These are phyloP conservation scores for Pichia paraexigua DNA, from an alignment of 805 yeast genomes.

Conservation along the genomic window DNA sequence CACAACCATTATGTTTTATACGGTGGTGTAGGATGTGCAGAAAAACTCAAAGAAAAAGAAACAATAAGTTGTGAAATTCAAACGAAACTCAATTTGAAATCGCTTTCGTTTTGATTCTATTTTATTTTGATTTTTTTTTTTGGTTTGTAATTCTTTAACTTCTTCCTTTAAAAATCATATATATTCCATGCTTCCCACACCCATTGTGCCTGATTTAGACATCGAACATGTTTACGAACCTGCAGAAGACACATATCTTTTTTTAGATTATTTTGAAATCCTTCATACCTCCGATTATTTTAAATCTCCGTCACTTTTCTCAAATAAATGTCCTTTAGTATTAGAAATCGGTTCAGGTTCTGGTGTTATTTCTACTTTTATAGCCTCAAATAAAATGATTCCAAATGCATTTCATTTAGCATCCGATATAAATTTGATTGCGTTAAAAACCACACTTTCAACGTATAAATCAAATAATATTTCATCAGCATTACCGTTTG, in stretches of 20 bases:
- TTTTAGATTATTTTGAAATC: conserved; percentile 72
- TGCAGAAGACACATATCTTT: conserved; percentile 81
- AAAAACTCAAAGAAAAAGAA: background rate
- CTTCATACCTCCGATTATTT: conserved; percentile 33
- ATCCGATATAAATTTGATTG: conserved; percentile 76
- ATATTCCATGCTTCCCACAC: conserved; percentile 68
- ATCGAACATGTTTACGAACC: conserved; percentile 86
- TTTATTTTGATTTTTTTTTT: background rate
- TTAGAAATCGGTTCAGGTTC: conserved; percentile 90
- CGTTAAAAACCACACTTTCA: conserved; percentile 45
- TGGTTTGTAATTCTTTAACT: too few species aligned
- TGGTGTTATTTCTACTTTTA: conserved; percentile 78
- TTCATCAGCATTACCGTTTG: conserved; percentile 28
- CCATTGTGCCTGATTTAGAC: conserved; percentile 47
- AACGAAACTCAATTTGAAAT: background rate
- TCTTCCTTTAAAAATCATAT: too few species aligned
- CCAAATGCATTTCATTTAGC: conserved; percentile 51
- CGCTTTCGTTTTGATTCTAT: background rate
- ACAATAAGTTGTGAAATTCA: background rate
- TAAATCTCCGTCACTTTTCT: conserved; percentile 16
- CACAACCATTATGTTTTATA: conserved; percentile 16
- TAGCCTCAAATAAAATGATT: conserved; percentile 45
- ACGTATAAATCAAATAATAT: conserved; percentile 30
- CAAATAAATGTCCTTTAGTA: conserved; percentile 40
- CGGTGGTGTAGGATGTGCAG: background rate